These are phyloP conservation scores for Rhizodiscina lignyota DNA, from an alignment of 495 filamentous ascomycete genomes.

Conservation along the genomic window DNA sequence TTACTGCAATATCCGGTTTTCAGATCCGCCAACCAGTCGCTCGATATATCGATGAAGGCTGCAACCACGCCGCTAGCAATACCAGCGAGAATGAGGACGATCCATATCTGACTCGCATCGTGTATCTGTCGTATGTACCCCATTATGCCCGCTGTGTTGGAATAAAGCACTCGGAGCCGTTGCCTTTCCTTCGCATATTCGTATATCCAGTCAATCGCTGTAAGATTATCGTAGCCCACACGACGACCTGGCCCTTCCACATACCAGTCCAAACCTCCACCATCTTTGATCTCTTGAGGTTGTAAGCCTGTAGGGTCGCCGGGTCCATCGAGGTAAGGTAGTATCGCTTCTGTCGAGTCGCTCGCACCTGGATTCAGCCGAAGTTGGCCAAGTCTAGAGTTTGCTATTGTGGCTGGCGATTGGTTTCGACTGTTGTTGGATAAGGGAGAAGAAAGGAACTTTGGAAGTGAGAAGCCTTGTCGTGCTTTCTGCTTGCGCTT, in stretches of 20 bases:
- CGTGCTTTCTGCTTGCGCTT: constrained; percentile 63
- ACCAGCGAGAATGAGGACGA: constrained; percentile 65
- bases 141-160: constrained; percentile 50
- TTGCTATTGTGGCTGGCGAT: constrained; percentile 11
- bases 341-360: constrained; percentile 21
- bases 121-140: constrained; percentile 54
- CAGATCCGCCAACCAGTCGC: constrained; percentile 84
- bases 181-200: constrained; percentile 96
- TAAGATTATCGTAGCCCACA: constrained; percentile 90
- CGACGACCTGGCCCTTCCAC: constrained; percentile 78
- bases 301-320: background rate
- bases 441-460: constrained; percentile 30
- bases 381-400: constrained; percentile 2
- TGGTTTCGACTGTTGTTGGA: constrained; percentile 11
- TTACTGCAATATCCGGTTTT: constrained; percentile 81
- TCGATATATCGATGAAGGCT: constrained; percentile 79
- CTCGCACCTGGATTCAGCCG: constrained; percentile 1
- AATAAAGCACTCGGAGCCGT: constrained; percentile 57
- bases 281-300: constrained; percentile 36
- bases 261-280: constrained; percentile 63
- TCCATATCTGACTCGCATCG: constrained; percentile 83
- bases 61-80: constrained; percentile 70
- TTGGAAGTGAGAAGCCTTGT: constrained; percentile 37
- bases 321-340: constrained; percentile 17
- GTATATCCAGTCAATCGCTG: constrained; percentile 98